Evolutionary conservation across 148 eudicot genomes (phyloP), one percentile per base, ranked within the genome.

Genomic region (Persicaria tinctoria): DNA sequence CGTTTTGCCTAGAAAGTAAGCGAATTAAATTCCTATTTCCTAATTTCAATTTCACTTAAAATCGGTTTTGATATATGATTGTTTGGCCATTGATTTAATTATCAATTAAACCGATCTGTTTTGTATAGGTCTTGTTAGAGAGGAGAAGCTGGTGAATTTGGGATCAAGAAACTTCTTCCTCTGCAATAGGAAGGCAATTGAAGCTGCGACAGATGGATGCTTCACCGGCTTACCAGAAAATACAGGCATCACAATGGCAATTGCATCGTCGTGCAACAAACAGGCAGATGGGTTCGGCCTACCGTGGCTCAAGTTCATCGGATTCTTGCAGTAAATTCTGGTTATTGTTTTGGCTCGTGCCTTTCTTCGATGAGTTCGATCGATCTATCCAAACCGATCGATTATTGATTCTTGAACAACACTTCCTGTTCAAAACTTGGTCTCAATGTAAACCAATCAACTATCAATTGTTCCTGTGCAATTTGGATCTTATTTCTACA

Each of bases 151-250:
- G 71, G 75, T 78, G n/a, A 56, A 78, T 0, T 78, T 93, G 70
- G 98, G 98, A 18, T 91, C 98, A 4, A 83, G 98, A 54, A 93
- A 90, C 84, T 93, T 93, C 83, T 93, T 91, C 78, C 76, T 93
- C 23, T 91, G 92, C 79, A 86, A 82, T 4, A 84, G 74, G 77
- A 80, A 51, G 23, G 76, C 70, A 45, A 59, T 51, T 50, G 53
- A 50, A 55, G 69, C 14, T 9, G 63, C 46, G 14, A 62, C 71
- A 27, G 62, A 60, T 63, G 79, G 70, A 8, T 16, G 72, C 46
- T 20, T 73, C 68, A 59, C 73, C 27, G 56, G 38, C 3, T 16
- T 60, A 5, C 9, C 70, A 66, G 78, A 10, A 50, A 50, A 50
- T 50, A 2, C 41, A n/a, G 64, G 20, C 49, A 54, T 69, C 53